These are phyloP conservation scores for Oenanthe sinensis DNA, from an alignment of 129 eudicot species.

Conservation along the genomic window DNA sequence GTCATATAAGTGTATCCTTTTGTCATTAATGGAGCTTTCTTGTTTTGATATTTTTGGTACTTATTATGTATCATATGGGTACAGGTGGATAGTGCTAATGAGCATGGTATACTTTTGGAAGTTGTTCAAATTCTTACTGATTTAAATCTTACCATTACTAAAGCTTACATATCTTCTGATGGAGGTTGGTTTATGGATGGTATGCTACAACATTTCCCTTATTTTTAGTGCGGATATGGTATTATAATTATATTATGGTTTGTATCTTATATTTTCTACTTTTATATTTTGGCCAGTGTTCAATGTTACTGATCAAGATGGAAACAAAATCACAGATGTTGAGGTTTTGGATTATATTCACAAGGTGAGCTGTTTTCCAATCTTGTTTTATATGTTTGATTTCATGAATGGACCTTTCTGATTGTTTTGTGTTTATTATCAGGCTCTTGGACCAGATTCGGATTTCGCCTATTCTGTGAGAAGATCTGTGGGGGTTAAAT, in stretches of 20 bases:
- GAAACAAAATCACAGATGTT: constrained; percentile 84
- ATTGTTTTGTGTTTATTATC: constrained; percentile 17
- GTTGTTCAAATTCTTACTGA: constrained; percentile 96
- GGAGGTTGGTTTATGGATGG: constrained; percentile 99
- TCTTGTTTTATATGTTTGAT: not conserved
- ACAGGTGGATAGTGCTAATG: constrained; percentile 96
- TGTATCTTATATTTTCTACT: not conserved
- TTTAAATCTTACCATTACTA: constrained; percentile 68
- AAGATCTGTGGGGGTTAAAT: constrained; percentile 71
- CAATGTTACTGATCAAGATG: constrained; percentile 90
- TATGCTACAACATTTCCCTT: constrained; percentile 6
- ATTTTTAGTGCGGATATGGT: not conserved
- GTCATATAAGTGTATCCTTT: not conserved
- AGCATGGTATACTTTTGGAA: constrained; percentile 89
- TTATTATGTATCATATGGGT: constrained; percentile 9
- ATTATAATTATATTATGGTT: not conserved
- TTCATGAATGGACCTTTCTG: constrained; percentile 4
- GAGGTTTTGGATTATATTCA: constrained; percentile 72
- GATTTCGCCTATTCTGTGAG: constrained; percentile 61
- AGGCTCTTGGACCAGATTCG: constrained; percentile 91
- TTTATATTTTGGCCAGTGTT: constrained; percentile 39
- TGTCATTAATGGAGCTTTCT: not conserved
- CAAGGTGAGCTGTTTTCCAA: constrained; percentile 48
- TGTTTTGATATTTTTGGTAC: constrained; percentile 6
- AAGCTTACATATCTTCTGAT: constrained; percentile 96